Base-by-base conservation (phyloP, 176 grass and related monocot genomes). In the Alopecurus myosuroides region DNA sequence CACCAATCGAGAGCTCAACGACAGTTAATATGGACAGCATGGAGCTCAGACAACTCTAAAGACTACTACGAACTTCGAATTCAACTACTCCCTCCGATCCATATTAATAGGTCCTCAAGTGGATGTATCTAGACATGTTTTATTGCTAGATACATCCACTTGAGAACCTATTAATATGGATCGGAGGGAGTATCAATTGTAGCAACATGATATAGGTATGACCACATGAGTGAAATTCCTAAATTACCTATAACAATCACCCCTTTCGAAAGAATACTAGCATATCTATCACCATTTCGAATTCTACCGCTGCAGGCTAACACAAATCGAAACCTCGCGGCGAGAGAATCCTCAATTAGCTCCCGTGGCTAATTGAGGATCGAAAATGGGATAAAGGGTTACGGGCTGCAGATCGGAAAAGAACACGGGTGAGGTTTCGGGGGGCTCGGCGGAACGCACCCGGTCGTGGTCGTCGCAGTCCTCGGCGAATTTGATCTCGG, bases 401-500 rank as follows among this genome's bases (percentile, higher is more conserved):
- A 41, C 40, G 56, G n/a, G 12, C 6, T 3, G 40, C 30, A 76
- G 51, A 77, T 56, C 72, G 9, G 53, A 64, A 70, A 22, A 55
- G 28, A 45, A 29, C 2, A 53, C 10, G 20, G 46, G 29, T 25
- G 12, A 30, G 22, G 39, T 26, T 22, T 35, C 20, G 58, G 45
- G 53, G 56, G 37, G 50, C 29, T 53, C 37, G 15, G 53, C 60
- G 2, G 44, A 17, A 50, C 62, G 74, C 41, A 95, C 91, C 77
- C 88, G 75, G 49, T 91, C 88, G 63, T 94, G 91, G 88, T 99
- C 88, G 44, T 74, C 71, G 71, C 71, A 74, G 71, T 74, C 71
- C 71, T 74, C 71, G 71, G 71, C 71, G 71, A 74, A 74, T 14
- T 74, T 74, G 26, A 74, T 74, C 71, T 74, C 97, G 4, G 89